Evolutionary conservation across 331 rosid species (phyloP).

Genomic region (Spiraea crenata): DNA sequence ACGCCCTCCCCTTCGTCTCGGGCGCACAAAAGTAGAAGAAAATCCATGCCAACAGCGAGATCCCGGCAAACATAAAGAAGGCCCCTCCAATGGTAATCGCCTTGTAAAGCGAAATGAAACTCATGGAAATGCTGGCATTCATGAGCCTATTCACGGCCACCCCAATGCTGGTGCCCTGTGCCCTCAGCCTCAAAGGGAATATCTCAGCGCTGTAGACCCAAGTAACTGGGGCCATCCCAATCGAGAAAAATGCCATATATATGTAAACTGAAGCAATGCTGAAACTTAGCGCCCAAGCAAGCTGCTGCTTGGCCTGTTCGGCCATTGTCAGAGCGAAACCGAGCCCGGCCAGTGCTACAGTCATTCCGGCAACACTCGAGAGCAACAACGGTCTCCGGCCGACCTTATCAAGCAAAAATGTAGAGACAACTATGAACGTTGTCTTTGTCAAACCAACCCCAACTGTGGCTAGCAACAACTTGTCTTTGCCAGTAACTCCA

Average conservation of each 20-base stretch:
- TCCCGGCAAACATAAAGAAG: constrained; percentile 68
- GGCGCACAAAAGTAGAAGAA: constrained; percentile 69
- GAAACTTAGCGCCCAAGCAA: constrained; percentile 54
- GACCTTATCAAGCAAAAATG: constrained; percentile 53
- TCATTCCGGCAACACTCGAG: constrained; percentile 53
- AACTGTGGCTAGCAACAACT: constrained; percentile 57
- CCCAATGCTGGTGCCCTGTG: constrained; percentile 58
- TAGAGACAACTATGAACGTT: constrained; percentile 35
- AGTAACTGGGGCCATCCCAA: constrained; percentile 76
- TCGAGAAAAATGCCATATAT: constrained; percentile 56
- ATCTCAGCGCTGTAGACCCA: constrained; percentile 89
- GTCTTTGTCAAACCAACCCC: constrained; percentile 67
- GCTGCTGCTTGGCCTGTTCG: constrained; percentile 20
- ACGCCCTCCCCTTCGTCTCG: constrained; percentile 68
- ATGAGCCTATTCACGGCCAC: constrained; percentile 70
- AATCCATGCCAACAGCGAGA: constrained; percentile 50
- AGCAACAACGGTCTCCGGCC: constrained; percentile 59
- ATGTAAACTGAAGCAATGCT: constrained; percentile 47
- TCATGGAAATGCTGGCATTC: constrained; percentile 70
- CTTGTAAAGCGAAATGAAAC: constrained; percentile 55
- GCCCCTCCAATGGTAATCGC: constrained; percentile 77
- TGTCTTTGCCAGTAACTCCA: constrained; percentile 57
- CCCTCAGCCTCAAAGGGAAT: constrained; percentile 67
- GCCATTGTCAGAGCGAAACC: constrained; percentile 60
- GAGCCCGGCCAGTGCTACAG: constrained; percentile 30